A percentile compares a stretch with the other conserved stretches of the same genome.
These are phyloP conservation scores for Vachellia pachyceras DNA, from an alignment of 306 rosid species.

Conservation along the genomic window DNA sequence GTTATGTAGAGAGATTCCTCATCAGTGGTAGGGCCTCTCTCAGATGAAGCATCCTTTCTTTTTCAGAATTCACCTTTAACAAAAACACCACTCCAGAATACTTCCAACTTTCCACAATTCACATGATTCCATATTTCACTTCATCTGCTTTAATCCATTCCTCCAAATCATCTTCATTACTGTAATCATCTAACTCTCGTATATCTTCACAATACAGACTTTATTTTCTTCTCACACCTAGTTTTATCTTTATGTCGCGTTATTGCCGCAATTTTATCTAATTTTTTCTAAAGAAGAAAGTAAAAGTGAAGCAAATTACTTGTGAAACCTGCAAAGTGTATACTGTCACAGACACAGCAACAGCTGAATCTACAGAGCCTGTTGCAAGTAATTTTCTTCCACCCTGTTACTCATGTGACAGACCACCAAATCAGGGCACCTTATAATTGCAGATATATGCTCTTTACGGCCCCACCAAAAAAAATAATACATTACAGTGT, in stretches of 20 bases:
- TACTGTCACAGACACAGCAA: background rate
- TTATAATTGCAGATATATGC: constrained; percentile 1
- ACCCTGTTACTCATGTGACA: background rate
- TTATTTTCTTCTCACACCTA: no score
- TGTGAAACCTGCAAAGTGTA: constrained; percentile 43
- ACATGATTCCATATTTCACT: background rate
- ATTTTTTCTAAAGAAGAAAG: background rate
- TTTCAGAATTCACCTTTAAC: background rate
- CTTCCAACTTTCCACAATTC: background rate
- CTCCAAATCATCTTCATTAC: no score
- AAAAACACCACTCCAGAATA: background rate
- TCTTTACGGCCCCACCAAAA: background rate
- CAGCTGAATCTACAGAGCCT: background rate
- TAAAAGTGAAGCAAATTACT: constrained; percentile 13
- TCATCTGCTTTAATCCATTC: background rate
- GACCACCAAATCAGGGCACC: background rate
- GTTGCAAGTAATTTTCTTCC: background rate
- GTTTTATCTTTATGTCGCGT: no score
- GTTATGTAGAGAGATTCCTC: background rate
- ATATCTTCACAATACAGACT: no score
- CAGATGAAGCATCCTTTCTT: background rate
- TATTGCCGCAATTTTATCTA: no score
- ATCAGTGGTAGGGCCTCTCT: background rate
- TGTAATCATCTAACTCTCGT: no score
- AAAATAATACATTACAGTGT: background rate